A percentile compares a stretch with the other conserved stretches of the same genome.
Evolutionary conservation across 1,139 yeast genomes (phyloP).

Genomic region (Lipomyces yarrowii): DNA sequence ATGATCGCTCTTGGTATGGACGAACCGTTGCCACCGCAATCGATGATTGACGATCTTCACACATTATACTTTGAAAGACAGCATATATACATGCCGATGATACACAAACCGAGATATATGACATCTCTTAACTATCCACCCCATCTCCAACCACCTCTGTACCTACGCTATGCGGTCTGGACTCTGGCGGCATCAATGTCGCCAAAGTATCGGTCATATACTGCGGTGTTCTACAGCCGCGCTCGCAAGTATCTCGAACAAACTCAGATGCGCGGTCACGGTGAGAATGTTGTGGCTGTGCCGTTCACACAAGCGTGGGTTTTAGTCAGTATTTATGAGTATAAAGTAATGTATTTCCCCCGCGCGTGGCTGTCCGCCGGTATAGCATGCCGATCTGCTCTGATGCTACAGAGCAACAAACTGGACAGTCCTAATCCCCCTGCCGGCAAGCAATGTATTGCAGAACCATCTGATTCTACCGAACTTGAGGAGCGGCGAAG

Average conservation of each 20-base stretch:
- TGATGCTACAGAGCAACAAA: conserved; percentile 36
- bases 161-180: conserved; percentile 40
- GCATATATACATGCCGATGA: conserved; percentile 33
- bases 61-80: conserved; percentile 33
- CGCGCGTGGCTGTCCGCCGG: conserved; percentile 43
- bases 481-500: conserved; percentile 39
- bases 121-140: conserved; percentile 24
- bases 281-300: conserved; percentile 32
- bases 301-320: conserved; percentile 38
- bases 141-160: conserved; percentile 35
- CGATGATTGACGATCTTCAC: conserved; percentile 35
- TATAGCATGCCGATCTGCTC: conserved; percentile 35
- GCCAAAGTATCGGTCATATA: conserved; percentile 30
- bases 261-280: conserved; percentile 31
- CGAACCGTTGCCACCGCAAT: conserved; percentile 38
- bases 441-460: conserved; percentile 15
- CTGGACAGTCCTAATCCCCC: conserved; percentile 30
- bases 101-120: conserved; percentile 34
- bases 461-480: conserved; percentile 29
- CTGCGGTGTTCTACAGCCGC: conserved; percentile 36
- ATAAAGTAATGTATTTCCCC: conserved; percentile 36
- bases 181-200: conserved; percentile 36
- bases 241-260: conserved; percentile 36
- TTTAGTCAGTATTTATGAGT: conserved; percentile 37
- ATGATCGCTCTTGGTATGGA: conserved; percentile 33